Evolutionary conservation across 768 basidiomycete genomes (phyloP).

Genomic region (Phylloporus sp.): DNA sequence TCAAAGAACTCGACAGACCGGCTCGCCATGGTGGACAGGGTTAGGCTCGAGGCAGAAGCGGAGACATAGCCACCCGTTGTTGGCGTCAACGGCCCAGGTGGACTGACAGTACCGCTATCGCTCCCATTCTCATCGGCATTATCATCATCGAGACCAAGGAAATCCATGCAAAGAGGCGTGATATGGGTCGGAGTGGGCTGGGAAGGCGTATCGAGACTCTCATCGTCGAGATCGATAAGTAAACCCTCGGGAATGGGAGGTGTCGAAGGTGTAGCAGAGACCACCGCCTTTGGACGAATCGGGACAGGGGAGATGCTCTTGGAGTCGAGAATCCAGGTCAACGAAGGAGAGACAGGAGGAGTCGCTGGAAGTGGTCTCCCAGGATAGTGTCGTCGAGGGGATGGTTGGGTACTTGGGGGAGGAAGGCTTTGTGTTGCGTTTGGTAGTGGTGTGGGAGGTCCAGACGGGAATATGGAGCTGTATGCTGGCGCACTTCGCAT

Average conservation of each 20-base stretch:
- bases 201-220: conserved; percentile 25
- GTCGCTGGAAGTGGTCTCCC: conserved; percentile 33
- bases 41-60: conserved; percentile 27
- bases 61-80: conserved; percentile 21
- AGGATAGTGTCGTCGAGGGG: conserved; percentile 31
- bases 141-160: conserved; percentile 23
- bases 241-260: conserved; percentile 47
- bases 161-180: conserved; percentile 19
- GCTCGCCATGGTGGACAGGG: conserved; percentile 22
- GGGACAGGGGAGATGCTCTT: conserved; percentile 15
- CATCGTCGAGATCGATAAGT: conserved; percentile 54
- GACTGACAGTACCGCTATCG: conserved; percentile 32
- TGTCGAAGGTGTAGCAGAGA: conserved; percentile 22
- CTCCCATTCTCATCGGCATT: conserved; percentile 19
- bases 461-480: conserved; percentile 31
- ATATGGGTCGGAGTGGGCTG: conserved; percentile 7
- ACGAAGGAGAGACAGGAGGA: conserved; percentile 30
- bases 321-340: conserved; percentile 35
- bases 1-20: conserved; percentile 27
- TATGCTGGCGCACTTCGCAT: conserved; percentile 34
- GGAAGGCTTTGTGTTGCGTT: conserved; percentile 24
- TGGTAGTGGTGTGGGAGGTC: conserved; percentile 27
- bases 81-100: conserved; percentile 30
- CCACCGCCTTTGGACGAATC: conserved; percentile 15
- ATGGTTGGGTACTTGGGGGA: conserved; percentile 20